These are phyloP conservation scores for Cadophora malorum DNA, from an alignment of 2,329 filamentous ascomycete genomes.

Conservation along the genomic window DNA sequence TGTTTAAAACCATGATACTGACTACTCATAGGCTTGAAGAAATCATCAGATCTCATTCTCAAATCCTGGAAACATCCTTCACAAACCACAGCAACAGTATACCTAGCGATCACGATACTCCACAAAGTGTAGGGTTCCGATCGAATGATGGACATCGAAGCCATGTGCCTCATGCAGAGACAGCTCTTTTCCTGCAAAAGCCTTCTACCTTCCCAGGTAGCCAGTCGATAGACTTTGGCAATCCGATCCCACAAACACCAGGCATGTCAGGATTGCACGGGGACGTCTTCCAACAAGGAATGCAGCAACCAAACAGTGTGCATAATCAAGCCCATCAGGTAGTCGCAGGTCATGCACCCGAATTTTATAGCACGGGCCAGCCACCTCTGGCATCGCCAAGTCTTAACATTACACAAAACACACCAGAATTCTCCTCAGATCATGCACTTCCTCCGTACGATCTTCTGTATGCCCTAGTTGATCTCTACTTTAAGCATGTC, in stretches of 20 bases:
- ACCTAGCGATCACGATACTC: slow-evolving; percentile 64
- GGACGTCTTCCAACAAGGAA: slow-evolving; percentile 57
- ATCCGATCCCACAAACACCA: slow-evolving; percentile 52
- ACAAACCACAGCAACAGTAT: slow-evolving; percentile 47
- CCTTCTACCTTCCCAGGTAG: slow-evolving; percentile 56
- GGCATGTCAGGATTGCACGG: slow-evolving; percentile 50
- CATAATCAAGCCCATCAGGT: slow-evolving; percentile 35
- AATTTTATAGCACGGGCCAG: slow-evolving; percentile 44
- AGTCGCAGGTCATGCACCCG: slow-evolving; percentile 38
- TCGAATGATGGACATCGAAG: slow-evolving; percentile 57
- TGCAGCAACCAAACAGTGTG: slow-evolving; percentile 45
- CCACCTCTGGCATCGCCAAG: slow-evolving; percentile 63
- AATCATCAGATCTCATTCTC: slow-evolving; percentile 68
- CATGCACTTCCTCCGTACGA: slow-evolving; percentile 78
- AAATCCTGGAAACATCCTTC: slow-evolving; percentile 67
- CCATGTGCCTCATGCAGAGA: slow-evolving; percentile 59
- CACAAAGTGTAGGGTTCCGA: slow-evolving; percentile 59
- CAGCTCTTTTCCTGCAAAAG: slow-evolving; percentile 67
- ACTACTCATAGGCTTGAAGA: slow-evolving; percentile 59
- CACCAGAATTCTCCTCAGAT: slow-evolving; percentile 58
- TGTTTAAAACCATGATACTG: background rate
- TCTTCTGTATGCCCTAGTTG: slow-evolving; percentile 73
- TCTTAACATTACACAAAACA: slow-evolving; percentile 57
- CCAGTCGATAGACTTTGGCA: slow-evolving; percentile 58
- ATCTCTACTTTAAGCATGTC: slow-evolving; percentile 80